phyloP scores from a whole-genome alignment of 352 stramenopile genomes.

The Phytophthora ramorum region DNA sequence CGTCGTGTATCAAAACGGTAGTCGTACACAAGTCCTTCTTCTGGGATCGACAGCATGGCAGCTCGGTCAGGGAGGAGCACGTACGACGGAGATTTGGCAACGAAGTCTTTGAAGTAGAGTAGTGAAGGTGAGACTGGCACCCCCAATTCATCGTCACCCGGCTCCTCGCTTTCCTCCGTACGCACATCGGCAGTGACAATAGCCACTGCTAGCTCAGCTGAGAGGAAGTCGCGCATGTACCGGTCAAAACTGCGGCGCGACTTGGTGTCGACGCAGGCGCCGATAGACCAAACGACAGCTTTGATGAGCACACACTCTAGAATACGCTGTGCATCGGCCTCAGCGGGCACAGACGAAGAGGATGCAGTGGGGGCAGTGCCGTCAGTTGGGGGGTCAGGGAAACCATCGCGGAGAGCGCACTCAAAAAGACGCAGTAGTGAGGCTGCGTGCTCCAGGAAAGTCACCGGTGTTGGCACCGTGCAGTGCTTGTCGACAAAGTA shows the following conservation, averaged over 20 bases:
- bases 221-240: constrained; percentile 83
- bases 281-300: constrained; percentile 91
- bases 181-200: constrained; percentile 21
- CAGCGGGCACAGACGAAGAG: constrained; percentile 37
- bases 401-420: constrained; percentile 71
- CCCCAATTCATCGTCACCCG: constrained; percentile 33
- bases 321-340: constrained; percentile 71
- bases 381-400: constrained; percentile 30
- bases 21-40: constrained; percentile 89
- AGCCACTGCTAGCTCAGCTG: constrained; percentile 36
- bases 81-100: constrained; percentile 87
- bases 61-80: constrained; percentile 37
- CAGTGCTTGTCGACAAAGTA: constrained; percentile 94
- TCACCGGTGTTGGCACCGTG: constrained; percentile 85
- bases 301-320: constrained; percentile 92
- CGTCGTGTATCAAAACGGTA: constrained; percentile 91
- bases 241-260: constrained; percentile 85
- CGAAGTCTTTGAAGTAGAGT: constrained; percentile 83
- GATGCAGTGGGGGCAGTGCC: constrained; percentile 38
- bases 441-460: constrained; percentile 91
- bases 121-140: constrained; percentile 37
- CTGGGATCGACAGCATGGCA: constrained; percentile 55
- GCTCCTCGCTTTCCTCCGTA: constrained; percentile 7
- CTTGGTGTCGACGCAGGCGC: constrained; percentile 89
- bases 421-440: constrained; percentile 85